phyloP scores from a whole-genome alignment of 345 rosid genomes.

The Jatropha curcas region DNA sequence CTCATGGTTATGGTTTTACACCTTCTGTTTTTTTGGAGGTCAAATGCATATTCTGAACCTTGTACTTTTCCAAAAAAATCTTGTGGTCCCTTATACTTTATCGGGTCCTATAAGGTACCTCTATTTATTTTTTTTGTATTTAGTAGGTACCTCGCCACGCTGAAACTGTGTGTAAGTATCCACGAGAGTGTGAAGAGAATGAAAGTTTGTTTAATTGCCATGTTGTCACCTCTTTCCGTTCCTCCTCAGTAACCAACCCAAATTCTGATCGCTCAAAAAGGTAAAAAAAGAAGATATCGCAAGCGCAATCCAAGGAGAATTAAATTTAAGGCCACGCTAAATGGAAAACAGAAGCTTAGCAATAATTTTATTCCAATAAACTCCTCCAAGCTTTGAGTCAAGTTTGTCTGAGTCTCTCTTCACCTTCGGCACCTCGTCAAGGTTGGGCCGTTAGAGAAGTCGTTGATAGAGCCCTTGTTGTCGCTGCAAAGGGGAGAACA shows the following conservation, averaged over 20 bases:
- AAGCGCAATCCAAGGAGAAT: slow-evolving; percentile 22
- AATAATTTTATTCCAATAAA: slow-evolving; percentile 76
- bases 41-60: too few species aligned
- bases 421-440: slow-evolving; percentile 50
- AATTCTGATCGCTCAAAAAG: slow-evolving; percentile 52
- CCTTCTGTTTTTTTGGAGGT: too few species aligned
- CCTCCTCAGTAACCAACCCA: slow-evolving; percentile 35
- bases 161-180: too few species aligned
- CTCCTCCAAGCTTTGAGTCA: slow-evolving; percentile 70
- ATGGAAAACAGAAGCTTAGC: slow-evolving; percentile 86
- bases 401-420: slow-evolving; percentile 33
- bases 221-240: too few species aligned
- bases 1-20: too few species aligned
- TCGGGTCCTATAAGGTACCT: too few species aligned
- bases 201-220: too few species aligned
- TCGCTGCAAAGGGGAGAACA: slow-evolving; percentile 77
- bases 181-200: too few species aligned
- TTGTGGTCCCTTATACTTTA: too few species aligned
- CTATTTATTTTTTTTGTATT: too few species aligned
- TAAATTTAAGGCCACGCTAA: slow-evolving; percentile 33
- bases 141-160: too few species aligned
- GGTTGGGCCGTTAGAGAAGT: slow-evolving; percentile 78
- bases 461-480: slow-evolving; percentile 77
- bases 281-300: slow-evolving; percentile 61
- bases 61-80: too few species aligned